Percentiles rank a stretch among this genome's conserved stretches.
phyloP scores from a whole-genome alignment of 1,139 yeast genomes.

The Geotrichum australiense region DNA sequence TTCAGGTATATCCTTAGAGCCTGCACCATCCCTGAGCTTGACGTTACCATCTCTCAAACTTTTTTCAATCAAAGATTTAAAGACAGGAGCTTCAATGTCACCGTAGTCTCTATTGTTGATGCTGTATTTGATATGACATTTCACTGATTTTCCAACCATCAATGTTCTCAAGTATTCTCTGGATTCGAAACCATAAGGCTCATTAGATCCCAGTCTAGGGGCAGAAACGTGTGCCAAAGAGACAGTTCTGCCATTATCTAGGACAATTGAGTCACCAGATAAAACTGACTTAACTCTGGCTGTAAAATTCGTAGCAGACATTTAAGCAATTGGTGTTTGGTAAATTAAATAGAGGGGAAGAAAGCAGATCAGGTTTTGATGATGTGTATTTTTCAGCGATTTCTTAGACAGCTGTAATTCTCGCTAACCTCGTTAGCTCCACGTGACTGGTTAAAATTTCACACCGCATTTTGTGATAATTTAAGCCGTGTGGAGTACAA shows the following conservation, averaged over 20 bases:
- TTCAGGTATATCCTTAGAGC: constrained; percentile 31
- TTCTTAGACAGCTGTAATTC: too few species aligned
- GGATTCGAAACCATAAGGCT: constrained; percentile 46
- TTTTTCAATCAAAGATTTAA: constrained; percentile 52
- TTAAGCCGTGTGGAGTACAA: too few species aligned
- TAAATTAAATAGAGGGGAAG: neutral
- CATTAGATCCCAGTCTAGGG: constrained; percentile 38
- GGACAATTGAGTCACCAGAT: constrained; percentile 68
- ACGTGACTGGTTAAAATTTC: too few species aligned
- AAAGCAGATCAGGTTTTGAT: constrained; percentile 1
- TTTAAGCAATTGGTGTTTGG: neutral
- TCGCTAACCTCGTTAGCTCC: too few species aligned
- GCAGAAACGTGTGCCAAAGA: constrained; percentile 60
- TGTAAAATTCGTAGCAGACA: constrained; percentile 13
- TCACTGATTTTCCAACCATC: constrained; percentile 61
- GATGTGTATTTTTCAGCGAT: constrained; percentile 8
- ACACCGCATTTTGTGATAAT: too few species aligned
- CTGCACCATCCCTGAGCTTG: constrained; percentile 52
- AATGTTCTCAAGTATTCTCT: constrained; percentile 59
- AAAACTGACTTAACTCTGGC: constrained; percentile 54
- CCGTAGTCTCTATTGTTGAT: constrained; percentile 62
- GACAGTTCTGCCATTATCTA: constrained; percentile 54
- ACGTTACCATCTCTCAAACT: constrained; percentile 55
- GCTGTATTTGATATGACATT: constrained; percentile 51
- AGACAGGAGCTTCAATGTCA: constrained; percentile 59